These are phyloP conservation scores for Fusarium incarnatum DNA, from an alignment of 2,329 filamentous ascomycete genomes.

Conservation along the genomic window DNA sequence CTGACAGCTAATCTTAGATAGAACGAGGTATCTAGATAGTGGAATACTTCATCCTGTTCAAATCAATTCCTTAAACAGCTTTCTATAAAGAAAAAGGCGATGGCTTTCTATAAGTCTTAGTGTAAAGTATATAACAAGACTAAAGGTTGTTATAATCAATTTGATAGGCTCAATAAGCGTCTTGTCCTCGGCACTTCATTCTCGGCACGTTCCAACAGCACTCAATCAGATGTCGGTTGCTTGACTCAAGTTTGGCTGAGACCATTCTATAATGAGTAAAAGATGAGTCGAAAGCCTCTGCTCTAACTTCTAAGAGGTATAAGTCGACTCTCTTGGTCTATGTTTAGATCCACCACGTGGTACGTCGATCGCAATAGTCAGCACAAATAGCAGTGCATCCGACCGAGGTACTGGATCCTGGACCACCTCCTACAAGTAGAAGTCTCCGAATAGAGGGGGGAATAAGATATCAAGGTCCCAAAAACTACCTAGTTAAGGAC, in stretches of 20 bases:
- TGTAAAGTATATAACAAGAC: no score
- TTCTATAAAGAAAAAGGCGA: background rate
- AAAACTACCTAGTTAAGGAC: background rate
- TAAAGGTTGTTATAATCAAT: no score
- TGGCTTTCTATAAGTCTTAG: fast-evolving
- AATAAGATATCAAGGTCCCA: background rate
- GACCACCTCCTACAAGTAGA: background rate
- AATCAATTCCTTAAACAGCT: no score
- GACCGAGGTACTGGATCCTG: background rate
- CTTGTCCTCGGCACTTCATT: no score
- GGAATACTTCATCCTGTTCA: no score
- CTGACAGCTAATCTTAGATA: background rate
- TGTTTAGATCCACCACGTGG: background rate
- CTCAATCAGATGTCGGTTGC: no score
- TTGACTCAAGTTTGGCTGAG: background rate
- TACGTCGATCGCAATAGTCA: background rate
- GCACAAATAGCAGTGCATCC: background rate
- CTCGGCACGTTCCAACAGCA: no score
- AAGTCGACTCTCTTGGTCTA: background rate
- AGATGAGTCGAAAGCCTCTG: background rate
- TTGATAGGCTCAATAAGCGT: no score
- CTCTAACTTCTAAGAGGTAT: background rate
- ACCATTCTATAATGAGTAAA: background rate
- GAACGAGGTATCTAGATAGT: no score
- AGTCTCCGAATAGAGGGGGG: background rate